phyloP scores from a whole-genome alignment of 257 asterid species.

The Przewalskia tangutica region DNA sequence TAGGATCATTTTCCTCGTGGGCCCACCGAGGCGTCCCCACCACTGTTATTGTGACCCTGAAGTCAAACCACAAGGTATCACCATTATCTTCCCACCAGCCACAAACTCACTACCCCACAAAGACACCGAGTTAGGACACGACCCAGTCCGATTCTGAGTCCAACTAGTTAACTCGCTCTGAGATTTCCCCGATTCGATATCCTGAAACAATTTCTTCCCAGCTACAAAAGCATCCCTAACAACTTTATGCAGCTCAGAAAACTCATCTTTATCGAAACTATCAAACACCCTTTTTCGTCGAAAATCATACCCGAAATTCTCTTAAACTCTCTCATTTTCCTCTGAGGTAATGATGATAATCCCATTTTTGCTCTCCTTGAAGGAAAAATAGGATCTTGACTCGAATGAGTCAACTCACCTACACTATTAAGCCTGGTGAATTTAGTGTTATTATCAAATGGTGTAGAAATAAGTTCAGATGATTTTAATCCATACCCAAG shows the following conservation, averaged over 20 bases:
- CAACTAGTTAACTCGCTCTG: constrained; percentile 26
- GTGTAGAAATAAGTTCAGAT: constrained; percentile 31
- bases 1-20: constrained; percentile 33
- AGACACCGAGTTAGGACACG: constrained; percentile 61
- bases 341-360: constrained; percentile 8
- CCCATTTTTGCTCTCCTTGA: background rate
- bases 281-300: constrained; percentile 43
- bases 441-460: constrained; percentile 27
- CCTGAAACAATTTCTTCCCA: constrained; percentile 59
- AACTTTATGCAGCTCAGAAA: constrained; percentile 52
- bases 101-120: constrained; percentile 35
- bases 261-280: constrained; percentile 46
- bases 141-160: constrained; percentile 16
- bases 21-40: constrained; percentile 67
- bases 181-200: constrained; percentile 49
- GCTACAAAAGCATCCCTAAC: constrained; percentile 67
- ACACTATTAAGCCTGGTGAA: constrained; percentile 22
- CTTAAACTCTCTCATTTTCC: constrained; percentile 43
- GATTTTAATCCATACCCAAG: constrained; percentile 57
- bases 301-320: constrained; percentile 56
- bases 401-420: constrained; percentile 19
- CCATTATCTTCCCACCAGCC: constrained; percentile 43
- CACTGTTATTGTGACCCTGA: constrained; percentile 86
- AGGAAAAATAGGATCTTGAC: constrained; percentile 19
- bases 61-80: constrained; percentile 80